Evolutionary conservation across 495 filamentous ascomycete genomes (phyloP).

Genomic region (Thermothielavioides terrestris): DNA sequence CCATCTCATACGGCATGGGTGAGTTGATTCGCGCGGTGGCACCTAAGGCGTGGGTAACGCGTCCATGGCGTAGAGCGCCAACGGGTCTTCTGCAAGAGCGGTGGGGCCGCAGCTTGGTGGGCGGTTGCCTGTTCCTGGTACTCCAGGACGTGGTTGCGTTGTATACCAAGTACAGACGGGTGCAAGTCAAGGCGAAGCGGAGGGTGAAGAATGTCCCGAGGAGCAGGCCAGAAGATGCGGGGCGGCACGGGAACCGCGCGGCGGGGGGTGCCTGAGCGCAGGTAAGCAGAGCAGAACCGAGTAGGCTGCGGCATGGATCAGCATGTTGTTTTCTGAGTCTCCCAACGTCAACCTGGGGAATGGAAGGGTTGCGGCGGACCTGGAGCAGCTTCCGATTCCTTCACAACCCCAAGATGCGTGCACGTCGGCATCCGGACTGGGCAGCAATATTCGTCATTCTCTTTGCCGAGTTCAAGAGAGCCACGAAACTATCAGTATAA

Average conservation of each 20-base stretch:
- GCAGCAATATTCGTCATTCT: too few species aligned
- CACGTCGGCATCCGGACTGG: too few species aligned
- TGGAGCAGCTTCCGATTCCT: too few species aligned
- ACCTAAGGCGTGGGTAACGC: slow-evolving; percentile 54
- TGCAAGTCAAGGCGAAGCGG: slow-evolving; percentile 56
- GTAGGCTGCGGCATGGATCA: too few species aligned
- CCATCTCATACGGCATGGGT: slow-evolving; percentile 49
- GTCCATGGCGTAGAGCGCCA: slow-evolving; percentile 16
- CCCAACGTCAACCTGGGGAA: too few species aligned
- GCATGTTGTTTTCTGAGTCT: too few species aligned
- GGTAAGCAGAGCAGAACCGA: too few species aligned
- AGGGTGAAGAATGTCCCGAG: slow-evolving; percentile 51
- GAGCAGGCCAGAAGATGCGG: not conserved
- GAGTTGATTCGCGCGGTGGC: slow-evolving; percentile 54
- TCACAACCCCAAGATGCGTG: too few species aligned
- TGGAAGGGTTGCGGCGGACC: too few species aligned
- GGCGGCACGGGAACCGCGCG: not conserved
- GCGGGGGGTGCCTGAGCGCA: not conserved
- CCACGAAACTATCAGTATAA: too few species aligned
- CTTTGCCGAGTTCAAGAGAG: too few species aligned
- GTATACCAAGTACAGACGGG: slow-evolving; percentile 66
- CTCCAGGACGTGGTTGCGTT: slow-evolving; percentile 66
- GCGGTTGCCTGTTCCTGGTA: slow-evolving; percentile 72
- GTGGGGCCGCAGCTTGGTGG: slow-evolving; percentile 73
- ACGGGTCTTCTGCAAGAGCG: slow-evolving; percentile 60